phyloP scores from a whole-genome alignment of 177 flowering plant genomes.

The Tripterygium wilfordii region DNA sequence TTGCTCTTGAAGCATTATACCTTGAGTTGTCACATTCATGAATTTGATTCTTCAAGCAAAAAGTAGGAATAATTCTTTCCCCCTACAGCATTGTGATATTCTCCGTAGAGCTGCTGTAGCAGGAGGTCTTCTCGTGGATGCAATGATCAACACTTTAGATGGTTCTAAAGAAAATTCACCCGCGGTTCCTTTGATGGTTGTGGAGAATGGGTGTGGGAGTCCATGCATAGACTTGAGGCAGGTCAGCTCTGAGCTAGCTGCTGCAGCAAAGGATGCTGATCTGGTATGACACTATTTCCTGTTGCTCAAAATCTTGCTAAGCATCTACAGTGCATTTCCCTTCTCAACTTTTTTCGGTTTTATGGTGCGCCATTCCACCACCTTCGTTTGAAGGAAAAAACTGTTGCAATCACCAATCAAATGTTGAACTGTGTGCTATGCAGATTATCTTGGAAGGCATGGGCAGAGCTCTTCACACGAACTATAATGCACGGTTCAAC shows the following conservation, averaged over 20 bases:
- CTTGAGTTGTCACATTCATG: too few species aligned
- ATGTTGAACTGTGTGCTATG: constrained; percentile 3
- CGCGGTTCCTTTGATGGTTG: constrained; percentile 83
- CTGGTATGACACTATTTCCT: constrained; percentile 44
- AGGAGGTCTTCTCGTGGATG: constrained; percentile 92
- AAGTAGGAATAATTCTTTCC: too few species aligned
- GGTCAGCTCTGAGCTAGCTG: constrained; percentile 97
- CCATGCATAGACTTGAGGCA: constrained; percentile 96
- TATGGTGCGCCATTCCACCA: neutral
- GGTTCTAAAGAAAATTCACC: constrained; percentile 39
- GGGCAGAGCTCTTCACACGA: constrained; percentile 96
- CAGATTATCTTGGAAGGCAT: constrained; percentile 96
- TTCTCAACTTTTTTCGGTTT: too few species aligned
- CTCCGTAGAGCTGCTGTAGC: constrained; percentile 94
- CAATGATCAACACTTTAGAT: constrained; percentile 63
- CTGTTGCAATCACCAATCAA: neutral
- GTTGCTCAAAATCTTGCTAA: neutral
- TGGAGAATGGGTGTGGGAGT: constrained; percentile 96
- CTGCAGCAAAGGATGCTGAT: constrained; percentile 91
- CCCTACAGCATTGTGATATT: constrained; percentile 80
- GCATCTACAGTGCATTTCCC: neutral
- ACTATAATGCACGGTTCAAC: constrained; percentile 82
- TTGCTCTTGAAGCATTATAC: neutral
- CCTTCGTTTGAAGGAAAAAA: neutral
- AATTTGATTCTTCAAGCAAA: too few species aligned